Percentiles rank a stretch among this genome's conserved stretches.
These are phyloP conservation scores for Crithidia mellificae DNA, from an alignment of 208 protist species.

Conservation along the genomic window DNA sequence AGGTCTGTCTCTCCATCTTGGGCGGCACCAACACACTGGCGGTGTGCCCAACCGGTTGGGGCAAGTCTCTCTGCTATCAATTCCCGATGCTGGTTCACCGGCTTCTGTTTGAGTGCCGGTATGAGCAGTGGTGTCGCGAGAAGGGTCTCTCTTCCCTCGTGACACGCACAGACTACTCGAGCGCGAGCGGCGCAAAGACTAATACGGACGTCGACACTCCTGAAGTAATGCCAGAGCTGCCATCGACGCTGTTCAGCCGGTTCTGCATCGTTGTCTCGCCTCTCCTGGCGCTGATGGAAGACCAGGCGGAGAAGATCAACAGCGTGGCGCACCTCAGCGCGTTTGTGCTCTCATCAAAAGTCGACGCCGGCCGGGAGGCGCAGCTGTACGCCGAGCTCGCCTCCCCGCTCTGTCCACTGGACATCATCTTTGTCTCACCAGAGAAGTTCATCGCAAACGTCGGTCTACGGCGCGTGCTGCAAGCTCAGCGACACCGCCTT, in stretches of 20 bases:
- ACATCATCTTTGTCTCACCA: constrained; percentile 86
- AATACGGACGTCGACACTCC: background rate
- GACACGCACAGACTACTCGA: constrained; percentile 1
- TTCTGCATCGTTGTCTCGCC: constrained; percentile 94
- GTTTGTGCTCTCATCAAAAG: constrained; percentile 61
- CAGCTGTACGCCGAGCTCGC: constrained; percentile 44
- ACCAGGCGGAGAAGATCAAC: constrained; percentile 87
- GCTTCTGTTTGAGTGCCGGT: constrained; percentile 57
- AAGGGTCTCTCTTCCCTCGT: background rate
- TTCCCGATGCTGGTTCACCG: constrained; percentile 91
- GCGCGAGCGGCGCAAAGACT: background rate
- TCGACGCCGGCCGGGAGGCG: constrained; percentile 42
- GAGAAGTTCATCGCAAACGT: constrained; percentile 69
- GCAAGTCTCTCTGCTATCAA: constrained; percentile 96
- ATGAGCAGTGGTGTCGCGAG: constrained; percentile 40
- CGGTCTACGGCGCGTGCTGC: constrained; percentile 44
- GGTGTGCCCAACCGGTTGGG: constrained; percentile 94
- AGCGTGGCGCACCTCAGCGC: constrained; percentile 34
- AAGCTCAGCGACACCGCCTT: constrained; percentile 53
- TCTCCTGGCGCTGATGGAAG: constrained; percentile 95
- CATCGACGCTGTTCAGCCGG: constrained; percentile 30
- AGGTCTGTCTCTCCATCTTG: constrained; percentile 72
- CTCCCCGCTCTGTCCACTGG: constrained; percentile 51
- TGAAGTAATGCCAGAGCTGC: background rate
- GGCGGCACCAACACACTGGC: constrained; percentile 78